phyloP scores from a whole-genome alignment of 441 rosid species.

The Jatropha multifida region DNA sequence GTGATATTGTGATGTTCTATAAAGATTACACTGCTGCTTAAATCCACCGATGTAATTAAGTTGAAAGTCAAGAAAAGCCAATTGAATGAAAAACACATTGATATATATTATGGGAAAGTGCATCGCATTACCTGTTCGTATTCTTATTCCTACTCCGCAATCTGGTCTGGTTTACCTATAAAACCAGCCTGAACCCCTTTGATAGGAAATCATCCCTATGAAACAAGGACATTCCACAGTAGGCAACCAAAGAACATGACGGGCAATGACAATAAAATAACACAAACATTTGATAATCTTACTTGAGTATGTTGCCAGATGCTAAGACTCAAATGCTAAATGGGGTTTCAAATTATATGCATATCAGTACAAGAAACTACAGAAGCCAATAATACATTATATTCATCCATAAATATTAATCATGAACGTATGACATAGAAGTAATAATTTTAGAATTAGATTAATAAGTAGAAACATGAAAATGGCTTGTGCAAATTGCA shows the following conservation, averaged over 20 bases:
- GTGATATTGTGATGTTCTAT: too few relatives aligned
- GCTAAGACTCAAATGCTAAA: not conserved
- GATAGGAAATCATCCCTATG: conserved; percentile 13
- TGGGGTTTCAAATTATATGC: not conserved
- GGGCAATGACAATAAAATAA: not conserved
- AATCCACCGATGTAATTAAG: not conserved
- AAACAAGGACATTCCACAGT: not conserved
- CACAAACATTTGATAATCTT: not conserved
- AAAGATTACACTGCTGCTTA: not conserved
- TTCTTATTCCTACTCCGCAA: not conserved
- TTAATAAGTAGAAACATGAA: not conserved
- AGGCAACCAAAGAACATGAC: not conserved
- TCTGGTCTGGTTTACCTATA: not conserved
- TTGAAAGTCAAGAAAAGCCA: not conserved
- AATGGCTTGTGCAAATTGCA: not conserved
- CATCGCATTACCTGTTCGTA: not conserved
- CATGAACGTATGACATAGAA: not conserved
- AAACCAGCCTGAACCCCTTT: conserved; percentile 9
- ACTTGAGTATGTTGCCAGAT: not conserved
- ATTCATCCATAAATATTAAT: not conserved
- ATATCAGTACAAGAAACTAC: not conserved
- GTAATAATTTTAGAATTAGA: not conserved
- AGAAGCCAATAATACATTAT: not conserved
- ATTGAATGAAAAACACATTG: too few relatives aligned
- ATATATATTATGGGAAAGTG: too few relatives aligned